These are phyloP conservation scores for Auxenochlorella pyrenoidosa DNA, from an alignment of 139 green algal genomes.

Conservation along the genomic window DNA sequence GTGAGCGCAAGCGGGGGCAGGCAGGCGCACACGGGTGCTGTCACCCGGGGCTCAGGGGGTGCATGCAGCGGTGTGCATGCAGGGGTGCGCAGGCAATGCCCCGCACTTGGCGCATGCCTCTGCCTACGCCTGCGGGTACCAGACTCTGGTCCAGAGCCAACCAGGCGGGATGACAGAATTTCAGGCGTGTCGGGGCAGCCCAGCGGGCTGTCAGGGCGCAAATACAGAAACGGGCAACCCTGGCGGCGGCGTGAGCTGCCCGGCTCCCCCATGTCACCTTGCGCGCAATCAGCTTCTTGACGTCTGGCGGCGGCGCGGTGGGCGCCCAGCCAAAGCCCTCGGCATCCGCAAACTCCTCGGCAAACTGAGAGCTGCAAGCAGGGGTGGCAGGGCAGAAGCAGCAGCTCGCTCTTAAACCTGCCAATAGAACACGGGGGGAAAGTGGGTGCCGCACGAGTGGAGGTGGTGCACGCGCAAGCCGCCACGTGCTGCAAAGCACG, in stretches of 20 bases:
- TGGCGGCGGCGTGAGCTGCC: neutral
- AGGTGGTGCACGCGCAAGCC: neutral
- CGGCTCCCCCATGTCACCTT: slow-evolving; percentile 39
- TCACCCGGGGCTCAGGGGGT: no score
- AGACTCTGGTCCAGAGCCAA: no score
- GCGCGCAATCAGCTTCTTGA: slow-evolving; percentile 55
- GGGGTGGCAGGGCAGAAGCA: neutral
- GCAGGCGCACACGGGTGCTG: neutral
- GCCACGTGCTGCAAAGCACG: no score
- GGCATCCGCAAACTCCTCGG: slow-evolving; percentile 85
- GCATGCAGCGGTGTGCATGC: no score
- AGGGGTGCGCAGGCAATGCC: no score
- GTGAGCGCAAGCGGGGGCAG: neutral
- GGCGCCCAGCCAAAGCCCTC: slow-evolving; percentile 86
- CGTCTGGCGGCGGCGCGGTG: slow-evolving; percentile 51
- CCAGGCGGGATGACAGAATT: no score
- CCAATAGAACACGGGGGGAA: neutral
- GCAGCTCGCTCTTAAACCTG: neutral
- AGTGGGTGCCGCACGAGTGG: no score
- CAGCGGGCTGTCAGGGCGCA: no score
- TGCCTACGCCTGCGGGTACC: no score
- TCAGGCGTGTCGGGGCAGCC: no score
- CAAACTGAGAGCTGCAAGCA: slow-evolving; percentile 76
- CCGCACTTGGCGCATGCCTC: no score
- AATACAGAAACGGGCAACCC: no score